Base-by-base conservation (phyloP, 331 rosid species). In the Stylosanthes scabra region DNA sequence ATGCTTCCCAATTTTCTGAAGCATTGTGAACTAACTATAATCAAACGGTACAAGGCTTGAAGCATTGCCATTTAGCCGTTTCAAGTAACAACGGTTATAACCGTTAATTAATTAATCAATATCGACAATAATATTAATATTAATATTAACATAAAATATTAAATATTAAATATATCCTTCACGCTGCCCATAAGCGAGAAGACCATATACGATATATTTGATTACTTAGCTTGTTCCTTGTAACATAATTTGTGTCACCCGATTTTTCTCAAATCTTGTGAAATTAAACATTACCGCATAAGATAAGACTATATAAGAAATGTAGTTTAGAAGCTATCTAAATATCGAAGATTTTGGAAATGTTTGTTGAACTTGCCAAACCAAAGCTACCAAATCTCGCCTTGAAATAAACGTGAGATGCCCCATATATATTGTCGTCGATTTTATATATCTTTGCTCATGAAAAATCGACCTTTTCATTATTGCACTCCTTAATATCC, bases 261-360 rank as follows among this genome's bases (percentile, higher is more conserved):
- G 29, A 31, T 49, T 61, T 47, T 63, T 15, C 29, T 51, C 64
- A 16, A 5, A 16, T 51, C 56, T 59, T 27, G 62, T 40, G 56
- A 51, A 68, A 49, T 55, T 55, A 51, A 68, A 49, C 63, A 34
- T 49, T 4, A 51, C 34, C 25, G 59, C 9, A 25, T 29, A n/a
- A n/a, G n/a, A 25, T 28, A 31, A 31, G 37, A 31, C 37, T 31
- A 31, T 29, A 29, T 31, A 67, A 14, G n/a, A 27, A 56, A 63
- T 51, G 65, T 63, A 46, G 84, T 80, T 75, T 39, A n/a, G n/a
- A n/a, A 80, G 50, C 44, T 70, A 45, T 31, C 3, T 31, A 3
- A n/a, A n/a, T 31, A 31, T 31, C 11, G 12, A 7, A 41, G 74
- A 37, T 14, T 25, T 49, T 63, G 37, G 4, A 70, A 70, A 42